Percentiles rank a stretch among this genome's conserved stretches.
phyloP scores from a whole-genome alignment of 768 basidiomycete genomes.

The Tricholoma flavovirens region DNA sequence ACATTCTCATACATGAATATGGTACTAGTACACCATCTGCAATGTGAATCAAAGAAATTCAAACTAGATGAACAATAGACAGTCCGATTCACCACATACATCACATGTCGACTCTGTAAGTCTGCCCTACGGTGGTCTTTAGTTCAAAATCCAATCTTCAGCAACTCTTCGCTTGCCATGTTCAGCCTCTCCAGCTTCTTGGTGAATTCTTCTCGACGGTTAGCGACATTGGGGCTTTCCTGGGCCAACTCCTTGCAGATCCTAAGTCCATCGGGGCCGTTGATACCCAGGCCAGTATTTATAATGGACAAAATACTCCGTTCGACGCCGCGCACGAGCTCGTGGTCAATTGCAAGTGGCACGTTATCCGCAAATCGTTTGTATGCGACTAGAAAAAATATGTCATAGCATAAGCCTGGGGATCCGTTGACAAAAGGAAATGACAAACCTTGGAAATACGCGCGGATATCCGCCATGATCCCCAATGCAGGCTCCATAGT shows the following conservation, averaged over 20 bases:
- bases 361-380: constrained; percentile 55
- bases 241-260: constrained; percentile 49
- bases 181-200: constrained; percentile 48
- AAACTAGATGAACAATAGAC: no score
- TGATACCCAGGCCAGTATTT: constrained; percentile 44
- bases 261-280: constrained; percentile 36
- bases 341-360: constrained; percentile 49
- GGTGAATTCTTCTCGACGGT: constrained; percentile 39
- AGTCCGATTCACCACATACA: no score
- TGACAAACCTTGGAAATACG: constrained; percentile 71
- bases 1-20: no score
- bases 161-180: constrained; percentile 37
- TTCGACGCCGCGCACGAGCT: constrained; percentile 49
- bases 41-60: no score
- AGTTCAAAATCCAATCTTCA: neutral
- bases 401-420: no score
- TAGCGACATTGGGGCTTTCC: constrained; percentile 40
- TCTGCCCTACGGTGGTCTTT: no score
- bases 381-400: constrained; percentile 49
- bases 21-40: no score
- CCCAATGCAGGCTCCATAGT: constrained; percentile 47
- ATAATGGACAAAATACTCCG: constrained; percentile 40
- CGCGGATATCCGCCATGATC: constrained; percentile 69
- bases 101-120: no score
- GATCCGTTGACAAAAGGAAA: no score